Evolutionary conservation across 768 basidiomycete species (phyloP).

Genomic region (Flagelloscypha sp.): DNA sequence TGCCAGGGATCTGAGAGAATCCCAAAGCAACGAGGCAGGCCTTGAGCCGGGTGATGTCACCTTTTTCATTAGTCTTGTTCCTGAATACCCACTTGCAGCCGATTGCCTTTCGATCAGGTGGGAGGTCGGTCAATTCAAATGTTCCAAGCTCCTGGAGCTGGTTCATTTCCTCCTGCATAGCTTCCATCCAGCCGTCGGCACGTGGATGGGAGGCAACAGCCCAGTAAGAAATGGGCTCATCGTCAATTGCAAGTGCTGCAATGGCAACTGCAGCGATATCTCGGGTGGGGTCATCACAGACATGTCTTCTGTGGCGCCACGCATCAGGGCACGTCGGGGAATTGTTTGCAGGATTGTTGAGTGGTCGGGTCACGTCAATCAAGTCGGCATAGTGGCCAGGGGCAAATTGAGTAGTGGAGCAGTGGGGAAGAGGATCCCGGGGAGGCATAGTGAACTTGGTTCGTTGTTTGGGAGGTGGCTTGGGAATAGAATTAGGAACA

Average conservation of each 20-base stretch:
- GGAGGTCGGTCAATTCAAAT: conserved; percentile 19
- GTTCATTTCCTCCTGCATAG: conserved; percentile 11
- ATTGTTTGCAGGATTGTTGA: too few species aligned
- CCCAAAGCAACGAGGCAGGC: conserved; percentile 24
- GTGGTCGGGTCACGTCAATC: too few species aligned
- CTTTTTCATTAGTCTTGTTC: conserved; percentile 26
- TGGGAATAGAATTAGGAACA: too few species aligned
- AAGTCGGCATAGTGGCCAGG: too few species aligned
- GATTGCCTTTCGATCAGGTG: conserved; percentile 15
- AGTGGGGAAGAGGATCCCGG: too few species aligned
- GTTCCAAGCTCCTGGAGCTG: conserved; percentile 20
- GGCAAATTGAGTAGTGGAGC: too few species aligned
- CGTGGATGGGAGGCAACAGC: conserved; percentile 16
- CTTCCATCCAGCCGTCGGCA: not conserved
- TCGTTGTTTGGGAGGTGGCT: too few species aligned
- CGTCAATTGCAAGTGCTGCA: not conserved
- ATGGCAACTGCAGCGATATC: not conserved
- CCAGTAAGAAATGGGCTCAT: conserved; percentile 8
- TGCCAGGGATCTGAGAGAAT: conserved; percentile 30
- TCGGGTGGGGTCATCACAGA: too few species aligned
- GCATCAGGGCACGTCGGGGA: too few species aligned
- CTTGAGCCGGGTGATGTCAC: conserved; percentile 22
- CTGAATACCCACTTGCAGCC: conserved; percentile 25
- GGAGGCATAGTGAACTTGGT: too few species aligned
- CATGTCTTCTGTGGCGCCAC: conserved; percentile 3